Percentiles rank a stretch among this genome's conserved stretches.
Conservation (phyloP, 140 eudicot genomes). For the Oenanthe javanica region DNA sequence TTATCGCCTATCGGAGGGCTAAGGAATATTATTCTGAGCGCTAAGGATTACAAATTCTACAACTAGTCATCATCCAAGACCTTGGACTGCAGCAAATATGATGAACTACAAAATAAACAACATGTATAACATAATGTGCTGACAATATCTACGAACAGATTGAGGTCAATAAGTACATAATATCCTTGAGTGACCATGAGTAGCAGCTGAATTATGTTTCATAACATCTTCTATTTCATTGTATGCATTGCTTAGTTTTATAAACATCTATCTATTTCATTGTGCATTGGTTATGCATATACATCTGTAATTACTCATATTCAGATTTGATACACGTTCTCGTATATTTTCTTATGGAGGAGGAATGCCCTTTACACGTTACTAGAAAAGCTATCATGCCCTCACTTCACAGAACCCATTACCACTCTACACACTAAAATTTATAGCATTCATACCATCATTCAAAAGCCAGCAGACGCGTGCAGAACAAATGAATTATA, state of each 20-base stretch:
- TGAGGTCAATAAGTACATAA: background rate
- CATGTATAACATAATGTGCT: background rate
- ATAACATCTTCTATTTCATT: background rate
- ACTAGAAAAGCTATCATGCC: too few relatives aligned
- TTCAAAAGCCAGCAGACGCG: too few relatives aligned
- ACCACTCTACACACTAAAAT: too few relatives aligned
- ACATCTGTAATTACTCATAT: background rate
- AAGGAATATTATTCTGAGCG: constrained; percentile 44
- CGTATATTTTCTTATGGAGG: background rate
- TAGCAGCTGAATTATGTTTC: background rate
- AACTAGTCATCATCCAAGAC: constrained; percentile 13
- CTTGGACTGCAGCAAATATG: background rate
- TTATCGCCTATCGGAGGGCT: constrained; percentile 74
- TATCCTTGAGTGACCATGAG: background rate
- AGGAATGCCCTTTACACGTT: too few relatives aligned
- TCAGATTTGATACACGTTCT: background rate
- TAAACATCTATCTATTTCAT: background rate
- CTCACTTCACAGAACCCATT: too few relatives aligned
- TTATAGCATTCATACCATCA: too few relatives aligned
- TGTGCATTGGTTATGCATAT: background rate
- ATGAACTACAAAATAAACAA: background rate
- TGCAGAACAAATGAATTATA: too few relatives aligned
- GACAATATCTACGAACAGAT: background rate
- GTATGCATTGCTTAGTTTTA: background rate
- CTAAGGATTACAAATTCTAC: constrained; percentile 53